These are phyloP conservation scores for Euphorbia peplus DNA, from an alignment of 345 rosid genomes.

Conservation along the genomic window DNA sequence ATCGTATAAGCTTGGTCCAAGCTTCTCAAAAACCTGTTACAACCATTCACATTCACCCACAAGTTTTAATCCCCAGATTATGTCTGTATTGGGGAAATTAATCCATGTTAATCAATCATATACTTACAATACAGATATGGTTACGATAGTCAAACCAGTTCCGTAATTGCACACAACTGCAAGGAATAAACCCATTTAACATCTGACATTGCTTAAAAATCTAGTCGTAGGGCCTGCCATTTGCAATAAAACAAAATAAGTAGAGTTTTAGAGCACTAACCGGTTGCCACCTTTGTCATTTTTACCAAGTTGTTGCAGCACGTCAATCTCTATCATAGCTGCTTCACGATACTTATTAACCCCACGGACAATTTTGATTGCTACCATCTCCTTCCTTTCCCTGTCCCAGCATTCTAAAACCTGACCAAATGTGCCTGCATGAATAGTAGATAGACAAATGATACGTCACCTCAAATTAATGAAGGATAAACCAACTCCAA, in stretches of 20 bases:
- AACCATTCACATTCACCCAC: constrained; percentile 82
- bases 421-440: constrained; percentile 82
- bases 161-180: constrained; percentile 99
- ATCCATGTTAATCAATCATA: constrained; percentile 52
- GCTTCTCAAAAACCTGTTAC: constrained; percentile 99
- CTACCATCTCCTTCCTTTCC: constrained; percentile 85
- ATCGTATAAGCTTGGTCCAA: constrained; percentile 99
- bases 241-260: constrained; percentile 10
- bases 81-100: constrained; percentile 63
- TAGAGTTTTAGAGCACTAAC: constrained; percentile 42
- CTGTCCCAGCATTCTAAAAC: constrained; percentile 93
- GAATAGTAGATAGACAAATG: neutral
- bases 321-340: constrained; percentile 86
- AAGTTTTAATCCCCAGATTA: constrained; percentile 67
- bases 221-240: constrained; percentile 14
- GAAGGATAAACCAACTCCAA: neutral
- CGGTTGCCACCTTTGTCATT: constrained; percentile 79
- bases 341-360: constrained; percentile 87
- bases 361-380: constrained; percentile 84
- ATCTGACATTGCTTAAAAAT: constrained; percentile 27
- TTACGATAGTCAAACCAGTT: constrained; percentile 99
- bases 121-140: constrained; percentile 99
- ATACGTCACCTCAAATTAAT: constrained; percentile 6
- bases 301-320: constrained; percentile 79
- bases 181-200: constrained; percentile 88